A percentile compares a stretch with the other conserved stretches of the same genome.
Conservation (phyloP, 805 yeast species). For the Ogataea salicorniae region DNA sequence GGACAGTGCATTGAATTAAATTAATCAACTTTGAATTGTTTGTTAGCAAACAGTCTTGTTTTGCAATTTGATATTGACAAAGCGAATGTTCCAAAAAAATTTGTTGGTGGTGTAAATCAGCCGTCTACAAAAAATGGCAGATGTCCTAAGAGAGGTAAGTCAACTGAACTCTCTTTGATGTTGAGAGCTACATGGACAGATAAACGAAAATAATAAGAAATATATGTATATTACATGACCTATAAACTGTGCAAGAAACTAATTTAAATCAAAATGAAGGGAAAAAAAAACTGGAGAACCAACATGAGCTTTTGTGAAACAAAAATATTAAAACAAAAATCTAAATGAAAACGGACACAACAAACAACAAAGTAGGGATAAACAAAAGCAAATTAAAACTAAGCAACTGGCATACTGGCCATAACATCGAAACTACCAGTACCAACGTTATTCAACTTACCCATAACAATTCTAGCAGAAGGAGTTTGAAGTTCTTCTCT, state of each 20-base stretch:
- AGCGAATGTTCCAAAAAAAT: too few species aligned
- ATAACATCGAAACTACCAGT: slow-evolving; percentile 91
- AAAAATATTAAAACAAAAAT: background rate
- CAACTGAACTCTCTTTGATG: background rate
- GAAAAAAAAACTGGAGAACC: background rate
- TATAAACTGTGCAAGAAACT: background rate
- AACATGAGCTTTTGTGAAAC: background rate
- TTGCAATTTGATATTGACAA: too few species aligned
- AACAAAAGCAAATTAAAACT: background rate
- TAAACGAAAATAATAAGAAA: too few species aligned
- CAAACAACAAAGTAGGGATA: background rate
- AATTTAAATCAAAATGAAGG: background rate
- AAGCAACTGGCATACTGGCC: slow-evolving; percentile 38
- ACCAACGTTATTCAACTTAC: slow-evolving; percentile 87
- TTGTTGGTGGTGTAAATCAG: too few species aligned
- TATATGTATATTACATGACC: too few species aligned
- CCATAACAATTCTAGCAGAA: slow-evolving; percentile 87
- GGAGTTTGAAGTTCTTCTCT: slow-evolving; percentile 87
- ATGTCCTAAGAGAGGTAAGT: background rate
- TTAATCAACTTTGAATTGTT: too few species aligned
- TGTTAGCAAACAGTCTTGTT: too few species aligned
- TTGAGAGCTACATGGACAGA: background rate
- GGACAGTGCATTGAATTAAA: too few species aligned
- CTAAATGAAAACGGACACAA: background rate
- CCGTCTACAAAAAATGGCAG: too few species aligned